A percentile compares a stretch with the other conserved stretches of the same genome.
Evolutionary conservation across 192 early-diverging fungal species (phyloP).

Genomic region (Paraglomus occultum): DNA sequence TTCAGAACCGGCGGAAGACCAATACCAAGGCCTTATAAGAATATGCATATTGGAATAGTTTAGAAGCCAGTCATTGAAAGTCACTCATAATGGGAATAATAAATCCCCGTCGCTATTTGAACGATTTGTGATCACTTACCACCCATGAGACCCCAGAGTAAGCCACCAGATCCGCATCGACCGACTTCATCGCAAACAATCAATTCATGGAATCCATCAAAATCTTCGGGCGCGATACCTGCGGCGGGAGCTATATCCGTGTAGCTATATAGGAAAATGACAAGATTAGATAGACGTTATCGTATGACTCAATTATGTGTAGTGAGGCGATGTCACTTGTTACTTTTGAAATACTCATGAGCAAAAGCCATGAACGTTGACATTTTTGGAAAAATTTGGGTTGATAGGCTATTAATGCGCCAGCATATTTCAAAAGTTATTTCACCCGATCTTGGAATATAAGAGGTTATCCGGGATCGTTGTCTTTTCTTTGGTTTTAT

Average conservation of each 20-base stretch:
- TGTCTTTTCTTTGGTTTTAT: too few species aligned
- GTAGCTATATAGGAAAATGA: not conserved
- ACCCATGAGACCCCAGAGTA: conserved; percentile 75
- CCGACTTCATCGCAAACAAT: conserved; percentile 79
- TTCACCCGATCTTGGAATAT: too few species aligned
- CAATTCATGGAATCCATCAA: conserved; percentile 68
- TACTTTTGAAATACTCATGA: too few species aligned
- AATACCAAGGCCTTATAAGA: conserved; percentile 56
- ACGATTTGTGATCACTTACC: conserved; percentile 35
- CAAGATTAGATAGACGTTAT: too few species aligned
- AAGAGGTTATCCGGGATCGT: too few species aligned
- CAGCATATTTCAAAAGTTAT: too few species aligned
- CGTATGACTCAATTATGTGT: too few species aligned
- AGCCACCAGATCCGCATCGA: conserved; percentile 79
- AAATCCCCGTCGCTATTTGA: conserved; percentile 22
- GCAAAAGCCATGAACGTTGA: too few species aligned
- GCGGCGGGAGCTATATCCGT: conserved; percentile 37
- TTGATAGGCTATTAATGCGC: too few species aligned
- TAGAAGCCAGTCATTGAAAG: not conserved
- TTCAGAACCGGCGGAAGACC: conserved; percentile 74
- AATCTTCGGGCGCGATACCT: conserved; percentile 54
- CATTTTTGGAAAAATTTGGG: too few species aligned
- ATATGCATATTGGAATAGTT: not conserved
- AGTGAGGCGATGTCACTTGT: too few species aligned
- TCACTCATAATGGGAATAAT: not conserved